Evolutionary conservation across 257 asterid genomes (phyloP), one percentile per base, ranked within the genome.

Genomic region (Gentiana dahurica): DNA sequence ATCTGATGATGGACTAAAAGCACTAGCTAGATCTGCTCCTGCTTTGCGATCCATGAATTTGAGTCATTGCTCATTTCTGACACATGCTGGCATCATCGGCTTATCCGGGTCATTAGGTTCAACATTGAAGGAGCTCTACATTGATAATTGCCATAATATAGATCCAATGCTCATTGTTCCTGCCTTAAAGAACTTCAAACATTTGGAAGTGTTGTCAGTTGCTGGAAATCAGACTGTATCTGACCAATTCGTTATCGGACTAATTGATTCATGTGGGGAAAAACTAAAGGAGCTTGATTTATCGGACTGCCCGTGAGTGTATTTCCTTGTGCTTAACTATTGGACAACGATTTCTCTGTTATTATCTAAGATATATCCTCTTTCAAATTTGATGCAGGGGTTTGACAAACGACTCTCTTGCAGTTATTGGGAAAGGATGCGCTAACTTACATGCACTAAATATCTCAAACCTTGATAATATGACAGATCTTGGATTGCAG

Each of bases 201-300:
- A 38, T 65, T 70, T 89, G 79, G 95, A 89, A 71, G 84, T 84
- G 45, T 65, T 89, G 62, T 89, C 97, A 32, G 94, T 89, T 54
- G 89, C 95, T 55, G 80, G 84, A 58, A 59, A 78, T 53, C 71
- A 48, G 36, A 70, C 75, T 34, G 68, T 89, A 47, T 73, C 77
- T 11, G 95, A 89, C 66, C 72, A 60, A 36, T 80, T 83, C 73
- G 67, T 86, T 55, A 57, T 34, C 15, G 78, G 69, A 58, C 37
- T 86, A 45, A 53, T 80, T 45, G 47, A 24, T 41, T 54, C 32
- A 8, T 80, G 82, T 56, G 87, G 89, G 55, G 70, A 59, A 59
- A 78, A 60, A 59, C 55, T 86, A 12, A 89, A 78, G 81, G 94
- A 86, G 74, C 89, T 89, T 46, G 89, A 86, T 76, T 65, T 89